phyloP scores from a whole-genome alignment of 768 basidiomycete species.

The Tulasnella sp. region DNA sequence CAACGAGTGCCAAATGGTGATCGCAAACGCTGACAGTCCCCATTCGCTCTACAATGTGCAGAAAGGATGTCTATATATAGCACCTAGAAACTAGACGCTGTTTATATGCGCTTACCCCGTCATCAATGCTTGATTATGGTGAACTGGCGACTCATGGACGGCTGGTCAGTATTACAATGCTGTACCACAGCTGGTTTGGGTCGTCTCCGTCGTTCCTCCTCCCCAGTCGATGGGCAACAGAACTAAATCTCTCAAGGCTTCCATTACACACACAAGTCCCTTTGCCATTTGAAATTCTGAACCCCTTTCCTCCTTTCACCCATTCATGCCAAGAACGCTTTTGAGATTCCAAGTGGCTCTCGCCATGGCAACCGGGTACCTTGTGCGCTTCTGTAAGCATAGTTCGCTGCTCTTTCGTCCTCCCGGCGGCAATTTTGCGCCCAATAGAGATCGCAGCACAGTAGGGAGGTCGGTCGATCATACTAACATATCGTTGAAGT shows the following conservation, averaged over 20 bases:
- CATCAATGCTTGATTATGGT: not conserved
- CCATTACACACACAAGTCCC: too few species aligned
- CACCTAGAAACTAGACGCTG: not conserved
- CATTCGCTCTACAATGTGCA: too few species aligned
- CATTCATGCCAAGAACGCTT: too few species aligned
- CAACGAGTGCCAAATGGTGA: not conserved
- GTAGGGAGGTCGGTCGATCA: constrained; percentile 2
- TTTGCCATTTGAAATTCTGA: too few species aligned
- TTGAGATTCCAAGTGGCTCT: too few species aligned
- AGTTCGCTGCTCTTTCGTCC: too few species aligned
- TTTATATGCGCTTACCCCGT: too few species aligned
- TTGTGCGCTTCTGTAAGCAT: too few species aligned
- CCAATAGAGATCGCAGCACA: not conserved
- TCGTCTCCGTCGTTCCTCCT: not conserved
- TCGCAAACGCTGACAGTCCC: not conserved
- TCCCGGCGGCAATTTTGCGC: not conserved
- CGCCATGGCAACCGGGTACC: too few species aligned
- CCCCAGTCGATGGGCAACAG: not conserved
- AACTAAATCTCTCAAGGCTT: too few species aligned
- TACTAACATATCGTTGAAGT: not conserved
- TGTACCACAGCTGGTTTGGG: not conserved
- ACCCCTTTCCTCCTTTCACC: too few species aligned
- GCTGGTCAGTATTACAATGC: not conserved
- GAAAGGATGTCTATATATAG: too few species aligned
- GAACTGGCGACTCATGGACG: not conserved